These are phyloP conservation scores for Penicillium argentinense DNA, from an alignment of 495 filamentous ascomycete genomes.

Conservation along the genomic window DNA sequence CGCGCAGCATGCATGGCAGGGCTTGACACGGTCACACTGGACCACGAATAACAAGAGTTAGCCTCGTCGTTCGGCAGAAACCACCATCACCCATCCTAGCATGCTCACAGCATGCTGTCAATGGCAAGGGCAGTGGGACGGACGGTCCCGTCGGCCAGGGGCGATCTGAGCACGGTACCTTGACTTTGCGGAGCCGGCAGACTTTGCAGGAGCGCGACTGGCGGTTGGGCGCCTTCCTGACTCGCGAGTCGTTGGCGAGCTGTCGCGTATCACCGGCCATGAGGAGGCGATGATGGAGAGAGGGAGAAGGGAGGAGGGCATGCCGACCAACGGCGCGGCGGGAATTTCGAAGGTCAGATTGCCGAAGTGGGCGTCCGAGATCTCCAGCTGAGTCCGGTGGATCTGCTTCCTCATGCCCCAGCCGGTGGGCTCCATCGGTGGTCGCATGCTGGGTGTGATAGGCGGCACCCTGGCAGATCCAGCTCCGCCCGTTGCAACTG, in stretches of 20 bases:
- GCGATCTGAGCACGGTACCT: slow-evolving; percentile 36
- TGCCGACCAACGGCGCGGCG: slow-evolving; percentile 34
- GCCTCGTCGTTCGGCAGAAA: slow-evolving; percentile 1
- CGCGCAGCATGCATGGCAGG: slow-evolving; percentile 48
- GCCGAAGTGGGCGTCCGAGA: slow-evolving; percentile 26
- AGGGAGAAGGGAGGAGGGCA: slow-evolving; percentile 16
- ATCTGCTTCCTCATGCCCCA: not conserved
- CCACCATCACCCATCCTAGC: no score
- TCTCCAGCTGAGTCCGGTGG: slow-evolving; percentile 22
- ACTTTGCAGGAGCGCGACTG: slow-evolving; percentile 48
- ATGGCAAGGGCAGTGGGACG: slow-evolving; percentile 11
- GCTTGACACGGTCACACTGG: slow-evolving; percentile 49
- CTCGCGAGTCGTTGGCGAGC: slow-evolving; percentile 24
- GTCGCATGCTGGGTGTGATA: slow-evolving; percentile 1
- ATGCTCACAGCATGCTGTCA: no score
- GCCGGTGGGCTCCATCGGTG: not conserved
- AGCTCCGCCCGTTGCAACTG: slow-evolving; percentile 12
- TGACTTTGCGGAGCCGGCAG: slow-evolving; percentile 47
- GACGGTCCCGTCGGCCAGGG: slow-evolving; percentile 12
- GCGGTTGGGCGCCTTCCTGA: slow-evolving; percentile 28
- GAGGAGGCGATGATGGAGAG: slow-evolving; percentile 14
- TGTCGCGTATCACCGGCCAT: slow-evolving; percentile 28
- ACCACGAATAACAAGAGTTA: slow-evolving; percentile 16
- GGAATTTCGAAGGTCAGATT: slow-evolving; percentile 36
- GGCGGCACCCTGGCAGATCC: not conserved